phyloP scores from a whole-genome alignment of 2,329 filamentous ascomycete species.

The Harringtonia lauricola region DNA sequence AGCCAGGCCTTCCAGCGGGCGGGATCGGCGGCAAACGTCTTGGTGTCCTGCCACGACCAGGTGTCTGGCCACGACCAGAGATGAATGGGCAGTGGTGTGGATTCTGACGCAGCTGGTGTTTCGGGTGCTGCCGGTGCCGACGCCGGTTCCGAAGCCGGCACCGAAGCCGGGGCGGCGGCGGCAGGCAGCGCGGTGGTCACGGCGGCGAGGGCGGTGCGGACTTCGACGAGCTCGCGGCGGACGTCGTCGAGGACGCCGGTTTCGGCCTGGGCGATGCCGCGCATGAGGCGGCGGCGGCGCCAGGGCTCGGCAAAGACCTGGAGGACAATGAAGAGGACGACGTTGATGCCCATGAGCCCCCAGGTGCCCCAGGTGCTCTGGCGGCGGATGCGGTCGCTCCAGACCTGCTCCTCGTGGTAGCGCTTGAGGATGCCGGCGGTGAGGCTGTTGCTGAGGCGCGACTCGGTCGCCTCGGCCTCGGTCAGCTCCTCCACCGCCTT shows the following conservation, averaged over 20 bases:
- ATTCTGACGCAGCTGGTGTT: neutral
- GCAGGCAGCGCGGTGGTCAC: constrained; percentile 6
- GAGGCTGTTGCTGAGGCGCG: constrained; percentile 63
- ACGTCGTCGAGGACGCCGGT: constrained; percentile 44
- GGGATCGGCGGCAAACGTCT: constrained; percentile 24
- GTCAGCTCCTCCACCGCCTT: constrained; percentile 61
- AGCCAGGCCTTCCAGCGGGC: constrained; percentile 36
- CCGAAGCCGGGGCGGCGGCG: neutral
- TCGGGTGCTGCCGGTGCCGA: neutral
- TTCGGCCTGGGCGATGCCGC: constrained; percentile 71
- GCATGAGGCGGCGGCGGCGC: constrained; percentile 70
- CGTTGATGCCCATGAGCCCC: constrained; percentile 95
- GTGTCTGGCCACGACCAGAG: too few relatives aligned
- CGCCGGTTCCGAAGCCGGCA: neutral
- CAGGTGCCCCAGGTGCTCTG: constrained; percentile 99
- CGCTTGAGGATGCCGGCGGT: constrained; percentile 76
- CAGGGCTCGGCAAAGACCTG: constrained; percentile 90
- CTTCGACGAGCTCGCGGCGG: constrained; percentile 27
- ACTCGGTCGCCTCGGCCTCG: constrained; percentile 66
- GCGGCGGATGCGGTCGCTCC: constrained; percentile 92
- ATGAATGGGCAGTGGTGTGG: neutral
- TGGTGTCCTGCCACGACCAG: constrained; percentile 28
- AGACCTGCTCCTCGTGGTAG: constrained; percentile 98
- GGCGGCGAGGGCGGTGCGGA: constrained; percentile 18
- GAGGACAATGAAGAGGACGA: constrained; percentile 74